phyloP scores from a whole-genome alignment of 768 basidiomycete genomes.

The Boletus vermiculosoides region DNA sequence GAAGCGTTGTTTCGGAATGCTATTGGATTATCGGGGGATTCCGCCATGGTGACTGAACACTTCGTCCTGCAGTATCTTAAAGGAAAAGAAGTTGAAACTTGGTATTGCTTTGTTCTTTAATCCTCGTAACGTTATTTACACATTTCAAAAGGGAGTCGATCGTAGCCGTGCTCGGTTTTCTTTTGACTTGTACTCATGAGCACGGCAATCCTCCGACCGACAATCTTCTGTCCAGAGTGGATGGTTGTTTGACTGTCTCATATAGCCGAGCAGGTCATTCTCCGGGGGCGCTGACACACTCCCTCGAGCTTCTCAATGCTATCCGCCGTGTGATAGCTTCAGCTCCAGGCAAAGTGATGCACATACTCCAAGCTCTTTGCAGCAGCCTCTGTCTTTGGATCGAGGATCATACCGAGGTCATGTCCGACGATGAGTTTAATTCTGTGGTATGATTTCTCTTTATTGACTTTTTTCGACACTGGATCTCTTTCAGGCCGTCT shows the following conservation, averaged over 20 bases:
- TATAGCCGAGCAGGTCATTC: slow-evolving; percentile 32
- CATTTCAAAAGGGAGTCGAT: slow-evolving; percentile 21
- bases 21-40: slow-evolving; percentile 20
- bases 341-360: slow-evolving; percentile 29
- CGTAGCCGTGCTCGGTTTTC: slow-evolving; percentile 15
- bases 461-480: background rate
- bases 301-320: slow-evolving; percentile 38
- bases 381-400: slow-evolving; percentile 52
- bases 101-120: slow-evolving; percentile 14
- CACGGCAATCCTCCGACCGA: slow-evolving; percentile 11
- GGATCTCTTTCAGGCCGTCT: slow-evolving; percentile 23
- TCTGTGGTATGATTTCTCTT: slow-evolving; percentile 40
- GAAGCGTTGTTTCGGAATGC: slow-evolving; percentile 35
- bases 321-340: slow-evolving; percentile 36
- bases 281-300: slow-evolving; percentile 27
- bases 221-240: slow-evolving; percentile 30
- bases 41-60: slow-evolving; percentile 10
- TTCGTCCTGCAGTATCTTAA: slow-evolving; percentile 15
- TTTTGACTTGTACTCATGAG: slow-evolving; percentile 13
- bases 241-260: slow-evolving; percentile 31
- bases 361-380: slow-evolving; percentile 37
- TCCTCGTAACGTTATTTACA: slow-evolving; percentile 9
- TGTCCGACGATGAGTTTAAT: slow-evolving; percentile 47
- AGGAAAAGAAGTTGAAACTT: slow-evolving; percentile 17
- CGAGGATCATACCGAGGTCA: slow-evolving; percentile 40